Evolutionary conservation across 2,329 filamentous ascomycete genomes (phyloP), one percentile per base, ranked within the genome.

Genomic region (Xylariomycetidae sp.): DNA sequence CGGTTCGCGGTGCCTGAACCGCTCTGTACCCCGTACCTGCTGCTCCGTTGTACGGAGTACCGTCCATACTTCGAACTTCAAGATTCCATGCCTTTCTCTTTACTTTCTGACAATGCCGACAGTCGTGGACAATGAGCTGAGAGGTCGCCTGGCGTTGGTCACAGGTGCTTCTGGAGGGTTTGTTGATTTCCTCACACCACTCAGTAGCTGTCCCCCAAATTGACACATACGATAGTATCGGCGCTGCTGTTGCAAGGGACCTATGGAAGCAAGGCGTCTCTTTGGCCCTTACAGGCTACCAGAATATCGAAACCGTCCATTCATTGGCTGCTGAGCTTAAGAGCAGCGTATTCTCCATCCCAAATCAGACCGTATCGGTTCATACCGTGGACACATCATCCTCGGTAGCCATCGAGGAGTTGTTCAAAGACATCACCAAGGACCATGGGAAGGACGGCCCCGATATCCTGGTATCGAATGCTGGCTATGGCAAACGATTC

Each of bases 381-480:
- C 75, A 82, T 54, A 61, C 72, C 46, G 70, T 75, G 12, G 75
- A 83, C 46, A 69, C 81, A 38, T 65, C 64, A 12, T 66, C 65
- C 6, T 62, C 68, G 4, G 64, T 67, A 6, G 68, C 74, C 29
- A 71, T 80, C 19, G 55, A 68, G 25, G 50, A 54, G 4, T 64
- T 82, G 43, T 79, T 76, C 36, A 45, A 60, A 10, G 67, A 77
- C 35, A 71, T 82, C 26, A 57, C 66, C 29, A 48, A 57, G 1
- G 49, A 69, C 31, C 76, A 82, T 49, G 63, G 61, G 9, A 63
- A 71, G 35, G 32, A 48, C 5, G 63, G 64, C 2, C 74, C 76
- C 1, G 74, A 82, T 47, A 81, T 85, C 15, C 60, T 84, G 3
- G 55, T 85, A 17, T 74, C 72, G 8, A 85, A 85, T 47, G 80